phyloP scores from a whole-genome alignment of 148 eudicot genomes.

The Rheum nobile region DNA sequence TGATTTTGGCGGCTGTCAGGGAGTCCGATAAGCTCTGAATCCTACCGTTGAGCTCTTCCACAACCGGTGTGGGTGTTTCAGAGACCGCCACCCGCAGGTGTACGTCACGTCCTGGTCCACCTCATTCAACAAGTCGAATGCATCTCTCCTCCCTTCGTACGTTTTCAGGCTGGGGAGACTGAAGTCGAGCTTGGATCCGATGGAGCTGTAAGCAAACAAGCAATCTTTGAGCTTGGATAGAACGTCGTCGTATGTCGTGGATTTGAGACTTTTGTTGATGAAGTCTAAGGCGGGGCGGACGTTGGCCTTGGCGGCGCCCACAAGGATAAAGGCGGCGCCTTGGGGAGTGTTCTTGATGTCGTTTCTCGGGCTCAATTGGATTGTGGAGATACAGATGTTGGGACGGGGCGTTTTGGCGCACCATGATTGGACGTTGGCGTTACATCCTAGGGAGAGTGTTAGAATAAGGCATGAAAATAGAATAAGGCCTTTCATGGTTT shows the following conservation, averaged over 20 bases:
- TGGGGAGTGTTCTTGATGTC: not conserved
- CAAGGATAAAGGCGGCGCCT: not conserved
- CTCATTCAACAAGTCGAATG: too few species aligned
- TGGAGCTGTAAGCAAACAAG: not conserved
- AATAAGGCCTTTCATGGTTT: not conserved
- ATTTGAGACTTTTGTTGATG: not conserved
- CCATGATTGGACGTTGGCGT: not conserved
- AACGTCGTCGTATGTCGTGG: not conserved
- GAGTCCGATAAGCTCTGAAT: not conserved
- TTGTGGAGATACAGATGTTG: not conserved
- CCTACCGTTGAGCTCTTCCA: not conserved
- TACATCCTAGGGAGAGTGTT: not conserved
- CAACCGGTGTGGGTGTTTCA: not conserved
- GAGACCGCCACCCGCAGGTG: not conserved
- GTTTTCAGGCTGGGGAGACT: not conserved
- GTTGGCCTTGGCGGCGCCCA: not conserved
- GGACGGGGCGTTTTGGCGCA: not conserved
- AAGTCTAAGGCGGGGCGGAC: not conserved
- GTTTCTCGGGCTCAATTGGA: not conserved
- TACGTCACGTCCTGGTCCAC: not conserved
- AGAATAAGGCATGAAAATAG: not conserved
- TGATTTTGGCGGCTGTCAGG: not conserved
- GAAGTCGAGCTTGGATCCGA: not conserved
- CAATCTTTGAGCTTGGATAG: not conserved
- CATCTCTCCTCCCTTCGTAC: not conserved